Evolutionary conservation across 2,329 filamentous ascomycete genomes (phyloP), one percentile per base, ranked within the genome.

Genomic region (Harringtonia aguacate): DNA sequence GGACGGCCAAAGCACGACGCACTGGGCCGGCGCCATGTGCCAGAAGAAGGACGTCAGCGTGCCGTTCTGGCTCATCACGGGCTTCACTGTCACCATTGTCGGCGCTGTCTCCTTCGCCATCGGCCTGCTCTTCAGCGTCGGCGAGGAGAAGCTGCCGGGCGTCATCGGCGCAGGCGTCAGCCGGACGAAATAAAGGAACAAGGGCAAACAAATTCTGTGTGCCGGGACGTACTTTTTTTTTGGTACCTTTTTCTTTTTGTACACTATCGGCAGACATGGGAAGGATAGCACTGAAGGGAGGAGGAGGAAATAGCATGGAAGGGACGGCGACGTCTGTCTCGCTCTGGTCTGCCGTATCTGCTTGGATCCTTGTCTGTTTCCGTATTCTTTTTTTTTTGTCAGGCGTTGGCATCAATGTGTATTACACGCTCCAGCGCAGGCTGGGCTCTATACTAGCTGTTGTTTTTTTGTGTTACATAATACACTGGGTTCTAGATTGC

Each of bases 81-180:
- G 81, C 8, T 84, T 92, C 54, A 81, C 77, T 4, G 66, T 95
- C 39, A 64, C 79, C 31, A 68, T 94, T 49, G 65, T 92, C 2
- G 73, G 77, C 38, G 64, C 85, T 31, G 65, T 94, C 24, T 72
- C 70, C 31, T 81, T 84, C 59, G 79, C 78, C 12, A 81, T 97
- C 53, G 79, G 81, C 7, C 68, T 94, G 71, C 63, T 98, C 43
- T 92, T 83, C 63, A 81, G 70, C 50, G 85, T 97, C 56, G 92
- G 90, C 29, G 77, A 84, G 60, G 81, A 94, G 68, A 84, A 88
- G 64, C 70, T 97, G 51, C 92, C 92, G 0, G 88, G 88, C 54
- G 90, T 98, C 9, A 89, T 98, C 61, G 87, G 88, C n/a, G 92
- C 92, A 39, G 92, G 92, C 50, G 90, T 98, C 31, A 85, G 83